Conservation (phyloP, 352 stramenopile species). For the Pythium volutum region DNA sequence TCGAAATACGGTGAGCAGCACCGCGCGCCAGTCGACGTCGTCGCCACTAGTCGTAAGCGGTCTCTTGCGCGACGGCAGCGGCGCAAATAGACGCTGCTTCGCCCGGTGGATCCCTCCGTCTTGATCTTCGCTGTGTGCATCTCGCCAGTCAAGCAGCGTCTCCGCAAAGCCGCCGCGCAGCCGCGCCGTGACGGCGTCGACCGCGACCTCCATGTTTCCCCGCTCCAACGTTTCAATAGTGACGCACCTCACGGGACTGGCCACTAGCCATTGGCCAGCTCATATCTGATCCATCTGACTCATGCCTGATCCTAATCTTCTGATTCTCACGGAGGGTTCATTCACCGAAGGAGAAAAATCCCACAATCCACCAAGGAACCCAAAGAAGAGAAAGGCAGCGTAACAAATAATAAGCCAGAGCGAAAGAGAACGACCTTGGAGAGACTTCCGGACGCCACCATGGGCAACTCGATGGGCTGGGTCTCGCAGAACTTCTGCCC, state of each 20-base stretch:
- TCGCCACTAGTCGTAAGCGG: not conserved
- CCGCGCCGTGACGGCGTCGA: constrained; percentile 13
- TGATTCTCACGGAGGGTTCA: constrained; percentile 2
- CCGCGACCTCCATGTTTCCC: not conserved
- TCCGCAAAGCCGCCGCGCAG: constrained; percentile 10
- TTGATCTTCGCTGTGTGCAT: not conserved
- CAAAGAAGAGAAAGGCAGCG: no score
- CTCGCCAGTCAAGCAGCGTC: not conserved
- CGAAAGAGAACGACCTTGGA: not conserved
- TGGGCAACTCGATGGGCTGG: constrained; percentile 80
- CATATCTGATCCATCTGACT: not conserved
- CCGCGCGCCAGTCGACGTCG: constrained; percentile 10
- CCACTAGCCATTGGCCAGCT: not conserved
- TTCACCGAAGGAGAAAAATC: not conserved
- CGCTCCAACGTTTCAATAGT: not conserved
- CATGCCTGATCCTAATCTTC: not conserved
- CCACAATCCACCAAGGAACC: not conserved
- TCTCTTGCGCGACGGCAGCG: constrained; percentile 8
- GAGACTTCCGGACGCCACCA: constrained; percentile 17
- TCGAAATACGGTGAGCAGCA: constrained; percentile 28
- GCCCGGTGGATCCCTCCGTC: not conserved
- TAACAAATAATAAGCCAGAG: no score
- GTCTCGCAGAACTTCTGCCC: constrained; percentile 66
- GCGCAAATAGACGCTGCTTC: not conserved
- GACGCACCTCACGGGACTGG: not conserved